Percentiles rank a stretch among this genome's conserved stretches.
Evolutionary conservation across 2,329 filamentous ascomycete species (phyloP).

Genomic region (Phoma sp.): DNA sequence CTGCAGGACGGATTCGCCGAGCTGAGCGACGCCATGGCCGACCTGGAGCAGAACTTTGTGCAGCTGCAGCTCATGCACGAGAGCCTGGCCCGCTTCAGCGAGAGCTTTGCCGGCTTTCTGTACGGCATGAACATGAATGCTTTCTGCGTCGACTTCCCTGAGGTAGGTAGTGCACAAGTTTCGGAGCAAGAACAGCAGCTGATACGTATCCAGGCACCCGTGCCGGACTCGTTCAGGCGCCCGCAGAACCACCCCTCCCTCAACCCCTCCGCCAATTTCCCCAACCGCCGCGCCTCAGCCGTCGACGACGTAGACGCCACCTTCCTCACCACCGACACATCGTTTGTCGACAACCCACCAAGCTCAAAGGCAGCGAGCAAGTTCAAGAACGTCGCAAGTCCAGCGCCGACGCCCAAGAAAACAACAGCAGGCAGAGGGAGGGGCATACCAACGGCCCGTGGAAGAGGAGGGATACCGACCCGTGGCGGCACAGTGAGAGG

Average conservation of each 20-base stretch:
- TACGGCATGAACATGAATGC: slow-evolving; percentile 99
- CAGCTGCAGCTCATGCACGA: slow-evolving; percentile 97
- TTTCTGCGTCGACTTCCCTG: slow-evolving; percentile 96
- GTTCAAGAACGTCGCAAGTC: slow-evolving; percentile 45
- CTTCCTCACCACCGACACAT: slow-evolving; percentile 91
- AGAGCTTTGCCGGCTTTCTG: slow-evolving; percentile 93
- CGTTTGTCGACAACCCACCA: slow-evolving; percentile 85
- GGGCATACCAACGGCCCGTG: slow-evolving; percentile 45
- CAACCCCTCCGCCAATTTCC: slow-evolving; percentile 27
- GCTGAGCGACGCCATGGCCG: slow-evolving; percentile 90
- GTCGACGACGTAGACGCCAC: slow-evolving; percentile 72
- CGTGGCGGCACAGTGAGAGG: slow-evolving; percentile 42
- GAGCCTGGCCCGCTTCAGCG: slow-evolving; percentile 88
- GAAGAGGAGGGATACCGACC: slow-evolving; percentile 42
- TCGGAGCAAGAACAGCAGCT: not conserved
- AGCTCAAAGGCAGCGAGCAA: slow-evolving; percentile 57
- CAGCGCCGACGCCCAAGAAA: slow-evolving; percentile 35
- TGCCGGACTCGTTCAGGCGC: slow-evolving; percentile 77
- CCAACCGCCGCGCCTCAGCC: slow-evolving; percentile 30
- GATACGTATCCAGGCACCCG: slow-evolving; percentile 69
- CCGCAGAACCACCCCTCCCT: slow-evolving; percentile 38
- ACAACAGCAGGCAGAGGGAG: slow-evolving; percentile 34
- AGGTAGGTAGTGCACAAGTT: slow-evolving; percentile 61
- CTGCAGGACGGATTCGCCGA: slow-evolving; percentile 94
- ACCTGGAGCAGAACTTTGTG: slow-evolving; percentile 96